Percentiles rank a stretch among this genome's conserved stretches.
phyloP scores from a whole-genome alignment of 495 filamentous ascomycete genomes.

The Tuber indicum region DNA sequence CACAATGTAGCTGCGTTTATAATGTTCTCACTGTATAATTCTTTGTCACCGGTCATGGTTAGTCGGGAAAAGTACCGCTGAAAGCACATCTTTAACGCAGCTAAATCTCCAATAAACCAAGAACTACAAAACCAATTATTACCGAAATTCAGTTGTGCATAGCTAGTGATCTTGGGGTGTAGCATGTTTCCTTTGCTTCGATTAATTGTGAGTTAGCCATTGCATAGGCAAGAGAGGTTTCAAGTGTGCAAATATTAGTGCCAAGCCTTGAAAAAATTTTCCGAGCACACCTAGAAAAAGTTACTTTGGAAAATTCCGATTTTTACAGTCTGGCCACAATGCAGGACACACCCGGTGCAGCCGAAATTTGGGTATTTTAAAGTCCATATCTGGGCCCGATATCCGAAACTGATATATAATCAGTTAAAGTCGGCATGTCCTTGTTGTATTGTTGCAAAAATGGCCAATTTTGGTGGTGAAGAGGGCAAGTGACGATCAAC shows the following conservation, averaged over 20 bases:
- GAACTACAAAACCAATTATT: not conserved
- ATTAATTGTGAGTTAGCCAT: not conserved
- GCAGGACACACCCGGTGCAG: accelerated
- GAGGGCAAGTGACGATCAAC: not conserved
- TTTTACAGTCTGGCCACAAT: not conserved
- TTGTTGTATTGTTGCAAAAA: not conserved
- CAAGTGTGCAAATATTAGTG: not conserved
- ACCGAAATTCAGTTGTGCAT: not conserved
- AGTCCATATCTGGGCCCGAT: accelerated
- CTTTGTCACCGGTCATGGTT: no score
- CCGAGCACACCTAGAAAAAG: not conserved
- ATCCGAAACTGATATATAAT: not conserved
- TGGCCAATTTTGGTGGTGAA: not conserved
- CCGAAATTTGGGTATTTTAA: not conserved
- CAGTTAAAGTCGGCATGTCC: not conserved
- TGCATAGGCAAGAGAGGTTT: not conserved
- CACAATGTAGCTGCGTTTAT: no score
- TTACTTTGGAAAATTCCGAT: not conserved
- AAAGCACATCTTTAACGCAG: not conserved
- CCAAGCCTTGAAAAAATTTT: not conserved
- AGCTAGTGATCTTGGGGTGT: not conserved
- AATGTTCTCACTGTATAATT: no score
- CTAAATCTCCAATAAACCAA: not conserved
- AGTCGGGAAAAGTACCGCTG: no score
- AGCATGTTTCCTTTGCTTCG: not conserved